Conservation (phyloP, 1,139 yeast genomes). For the Nadsonia commutata region DNA sequence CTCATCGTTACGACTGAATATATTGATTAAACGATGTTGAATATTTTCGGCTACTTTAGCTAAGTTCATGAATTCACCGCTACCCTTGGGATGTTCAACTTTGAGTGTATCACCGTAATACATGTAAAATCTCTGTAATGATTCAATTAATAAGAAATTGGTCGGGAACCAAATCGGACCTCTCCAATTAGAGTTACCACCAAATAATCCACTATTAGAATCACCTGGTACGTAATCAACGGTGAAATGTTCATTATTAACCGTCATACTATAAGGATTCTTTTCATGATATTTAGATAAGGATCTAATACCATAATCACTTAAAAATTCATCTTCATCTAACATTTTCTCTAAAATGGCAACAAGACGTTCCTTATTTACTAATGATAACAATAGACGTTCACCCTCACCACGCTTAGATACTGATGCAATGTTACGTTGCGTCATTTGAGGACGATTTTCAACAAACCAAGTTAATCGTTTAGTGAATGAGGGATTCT, state of each 20-base stretch:
- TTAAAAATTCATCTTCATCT: slow-evolving; percentile 78
- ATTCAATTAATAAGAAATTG: slow-evolving; percentile 74
- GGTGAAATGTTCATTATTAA: slow-evolving; percentile 57
- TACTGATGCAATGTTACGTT: slow-evolving; percentile 83
- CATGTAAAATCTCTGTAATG: slow-evolving; percentile 75
- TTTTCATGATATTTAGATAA: slow-evolving; percentile 78
- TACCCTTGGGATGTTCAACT: slow-evolving; percentile 83
- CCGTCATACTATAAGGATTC: slow-evolving; percentile 78
- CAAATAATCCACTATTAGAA: slow-evolving; percentile 89
- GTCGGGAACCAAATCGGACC: slow-evolving; percentile 99
- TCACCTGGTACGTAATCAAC: slow-evolving; percentile 87
- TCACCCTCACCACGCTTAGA: slow-evolving; percentile 75
- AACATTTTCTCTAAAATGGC: slow-evolving; percentile 72
- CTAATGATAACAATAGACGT: slow-evolving; percentile 67
- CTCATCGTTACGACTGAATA: slow-evolving; percentile 58
- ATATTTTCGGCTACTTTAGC: slow-evolving; percentile 90
- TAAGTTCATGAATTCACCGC: slow-evolving; percentile 65
- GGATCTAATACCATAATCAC: slow-evolving; percentile 81
- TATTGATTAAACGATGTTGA: slow-evolving; percentile 71
- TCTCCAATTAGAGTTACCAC: slow-evolving; percentile 96
- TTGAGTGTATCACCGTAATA: slow-evolving; percentile 81
- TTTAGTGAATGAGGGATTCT: slow-evolving; percentile 74
- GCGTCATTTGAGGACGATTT: slow-evolving; percentile 59
- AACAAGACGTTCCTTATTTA: slow-evolving; percentile 62
- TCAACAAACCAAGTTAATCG: slow-evolving; percentile 78